phyloP scores from a whole-genome alignment of 1,139 yeast genomes.

The Saccharomyces hybrid region DNA sequence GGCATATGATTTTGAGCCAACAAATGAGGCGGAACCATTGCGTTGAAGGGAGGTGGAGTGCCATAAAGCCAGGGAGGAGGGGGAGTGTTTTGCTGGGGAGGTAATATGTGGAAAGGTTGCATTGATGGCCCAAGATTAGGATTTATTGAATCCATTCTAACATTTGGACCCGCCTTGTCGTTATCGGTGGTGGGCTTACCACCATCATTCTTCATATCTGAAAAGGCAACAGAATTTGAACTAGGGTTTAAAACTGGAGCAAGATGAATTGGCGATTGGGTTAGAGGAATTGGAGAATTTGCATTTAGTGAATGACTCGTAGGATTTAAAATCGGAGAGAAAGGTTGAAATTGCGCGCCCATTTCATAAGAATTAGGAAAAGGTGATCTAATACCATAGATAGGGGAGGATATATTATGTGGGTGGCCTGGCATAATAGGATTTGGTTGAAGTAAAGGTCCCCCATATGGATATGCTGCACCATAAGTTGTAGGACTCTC shows the following conservation, averaged over 20 bases:
- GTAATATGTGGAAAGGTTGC: slow-evolving; percentile 14
- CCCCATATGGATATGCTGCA: slow-evolving; percentile 32
- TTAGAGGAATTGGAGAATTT: slow-evolving; percentile 19
- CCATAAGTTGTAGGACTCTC: slow-evolving; percentile 14
- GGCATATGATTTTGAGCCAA: slow-evolving; percentile 9
- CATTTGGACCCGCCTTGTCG: slow-evolving; percentile 4
- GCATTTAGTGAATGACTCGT: slow-evolving; percentile 18
- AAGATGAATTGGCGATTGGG: slow-evolving; percentile 17
- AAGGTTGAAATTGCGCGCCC: slow-evolving; percentile 28
- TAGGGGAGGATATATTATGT: slow-evolving; percentile 16
- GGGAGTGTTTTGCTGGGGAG: slow-evolving; percentile 20
- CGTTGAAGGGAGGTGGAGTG: slow-evolving; percentile 28
- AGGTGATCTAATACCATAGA: slow-evolving; percentile 27
- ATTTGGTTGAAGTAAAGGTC: slow-evolving; percentile 29
- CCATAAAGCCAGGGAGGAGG: slow-evolving; percentile 31
- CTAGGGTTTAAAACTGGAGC: slow-evolving; percentile 8
- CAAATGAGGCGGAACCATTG: slow-evolving; percentile 22
- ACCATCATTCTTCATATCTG: slow-evolving; percentile 2
- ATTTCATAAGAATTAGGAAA: slow-evolving; percentile 28
- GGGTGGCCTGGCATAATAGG: slow-evolving; percentile 25
- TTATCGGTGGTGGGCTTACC: slow-evolving; percentile 1
- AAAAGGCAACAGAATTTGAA: slow-evolving; percentile 3
- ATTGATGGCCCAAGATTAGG: slow-evolving; percentile 5
- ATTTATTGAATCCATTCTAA: slow-evolving; percentile 6
- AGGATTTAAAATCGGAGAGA: slow-evolving; percentile 23